These are phyloP conservation scores for Euclidium syriacum DNA, from an alignment of 345 rosid species.

Conservation along the genomic window DNA sequence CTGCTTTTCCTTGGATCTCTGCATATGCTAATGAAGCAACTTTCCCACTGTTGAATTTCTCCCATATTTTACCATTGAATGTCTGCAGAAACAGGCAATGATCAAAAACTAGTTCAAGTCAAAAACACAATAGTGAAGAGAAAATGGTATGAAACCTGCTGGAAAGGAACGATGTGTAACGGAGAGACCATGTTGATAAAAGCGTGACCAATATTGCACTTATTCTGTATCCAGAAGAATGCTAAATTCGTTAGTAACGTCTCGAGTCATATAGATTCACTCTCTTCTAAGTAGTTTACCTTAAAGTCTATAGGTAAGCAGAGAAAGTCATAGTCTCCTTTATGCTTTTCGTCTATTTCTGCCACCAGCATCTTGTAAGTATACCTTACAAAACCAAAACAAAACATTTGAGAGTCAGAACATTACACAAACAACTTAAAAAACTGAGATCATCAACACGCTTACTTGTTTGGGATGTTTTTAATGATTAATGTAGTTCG, in stretches of 20 bases:
- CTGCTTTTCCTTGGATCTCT: constrained; percentile 88
- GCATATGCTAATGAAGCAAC: constrained; percentile 90
- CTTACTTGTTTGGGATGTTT: constrained; percentile 96
- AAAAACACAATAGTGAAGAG: background rate
- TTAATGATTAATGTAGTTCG: constrained; percentile 93
- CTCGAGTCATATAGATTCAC: constrained; percentile 3
- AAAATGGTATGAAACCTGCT: constrained; percentile 49
- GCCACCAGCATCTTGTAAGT: constrained; percentile 95
- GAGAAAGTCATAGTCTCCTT: constrained; percentile 82
- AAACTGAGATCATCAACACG: background rate
- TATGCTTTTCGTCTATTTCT: constrained; percentile 84
- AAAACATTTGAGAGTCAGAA: constrained; percentile 12
- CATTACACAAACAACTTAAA: background rate
- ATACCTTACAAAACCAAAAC: constrained; percentile 45
- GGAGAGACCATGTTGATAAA: constrained; percentile 93
- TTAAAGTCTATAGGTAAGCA: constrained; percentile 91
- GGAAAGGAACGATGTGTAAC: constrained; percentile 76
- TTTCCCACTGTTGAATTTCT: constrained; percentile 95
- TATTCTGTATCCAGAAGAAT: constrained; percentile 61
- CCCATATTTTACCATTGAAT: constrained; percentile 90
- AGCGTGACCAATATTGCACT: constrained; percentile 97
- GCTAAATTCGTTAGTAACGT: constrained; percentile 7
- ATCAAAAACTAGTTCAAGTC: background rate
- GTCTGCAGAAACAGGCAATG: constrained; percentile 44
- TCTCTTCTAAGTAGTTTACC: constrained; percentile 39